phyloP scores from a whole-genome alignment of 202 grass and related monocot species.

The Digitaria exilis region DNA sequence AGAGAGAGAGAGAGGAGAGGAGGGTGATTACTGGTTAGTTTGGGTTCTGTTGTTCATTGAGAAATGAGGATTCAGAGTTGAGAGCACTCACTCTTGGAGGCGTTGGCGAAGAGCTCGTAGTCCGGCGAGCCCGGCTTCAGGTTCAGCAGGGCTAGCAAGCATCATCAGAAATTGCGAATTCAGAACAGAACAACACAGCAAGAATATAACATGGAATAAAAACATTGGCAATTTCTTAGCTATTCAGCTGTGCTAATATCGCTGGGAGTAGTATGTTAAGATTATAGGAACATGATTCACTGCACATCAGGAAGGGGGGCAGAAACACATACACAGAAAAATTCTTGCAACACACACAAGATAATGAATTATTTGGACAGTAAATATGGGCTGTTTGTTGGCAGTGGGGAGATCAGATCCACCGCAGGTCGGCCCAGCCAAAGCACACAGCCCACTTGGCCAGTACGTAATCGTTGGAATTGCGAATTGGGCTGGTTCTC shows the following conservation, averaged over 20 bases:
- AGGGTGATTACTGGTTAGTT: background rate
- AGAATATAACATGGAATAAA: background rate
- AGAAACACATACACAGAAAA: background rate
- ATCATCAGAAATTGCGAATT: background rate
- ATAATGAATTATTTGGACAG: background rate
- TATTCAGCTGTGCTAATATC: background rate
- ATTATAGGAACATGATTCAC: background rate
- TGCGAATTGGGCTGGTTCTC: too few relatives aligned
- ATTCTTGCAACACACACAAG: background rate
- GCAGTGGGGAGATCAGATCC: background rate
- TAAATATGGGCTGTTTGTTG: background rate
- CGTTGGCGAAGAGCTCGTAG: constrained; percentile 69
- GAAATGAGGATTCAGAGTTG: background rate
- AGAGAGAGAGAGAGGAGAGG: too few relatives aligned
- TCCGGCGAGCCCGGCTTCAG: constrained; percentile 72
- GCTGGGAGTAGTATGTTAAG: background rate
- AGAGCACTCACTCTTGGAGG: constrained; percentile 52
- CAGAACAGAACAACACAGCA: background rate
- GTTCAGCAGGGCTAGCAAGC: constrained; percentile 60
- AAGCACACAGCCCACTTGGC: background rate
- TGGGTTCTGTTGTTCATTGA: too few relatives aligned
- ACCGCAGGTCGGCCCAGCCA: background rate
- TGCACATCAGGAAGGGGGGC: background rate
- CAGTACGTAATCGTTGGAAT: too few relatives aligned
- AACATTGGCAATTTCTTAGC: background rate